These are phyloP conservation scores for Mycena belliarum DNA, from an alignment of 768 basidiomycete genomes.

Conservation along the genomic window DNA sequence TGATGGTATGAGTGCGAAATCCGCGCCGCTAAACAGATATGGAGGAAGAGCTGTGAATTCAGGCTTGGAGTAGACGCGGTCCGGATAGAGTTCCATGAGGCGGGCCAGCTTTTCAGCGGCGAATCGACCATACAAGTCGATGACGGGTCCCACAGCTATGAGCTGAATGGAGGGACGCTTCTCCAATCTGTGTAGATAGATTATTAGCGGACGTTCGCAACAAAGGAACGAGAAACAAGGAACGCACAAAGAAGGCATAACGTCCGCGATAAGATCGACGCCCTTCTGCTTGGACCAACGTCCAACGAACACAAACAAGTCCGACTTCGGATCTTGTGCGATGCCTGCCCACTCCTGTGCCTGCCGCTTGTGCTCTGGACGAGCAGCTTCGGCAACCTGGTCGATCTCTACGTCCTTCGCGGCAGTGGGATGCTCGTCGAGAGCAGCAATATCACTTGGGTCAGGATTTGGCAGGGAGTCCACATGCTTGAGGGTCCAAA, in stretches of 20 bases:
- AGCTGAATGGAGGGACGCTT: constrained; percentile 86
- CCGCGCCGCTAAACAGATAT: constrained; percentile 91
- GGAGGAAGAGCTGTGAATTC: constrained; percentile 95
- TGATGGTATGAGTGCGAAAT: constrained; percentile 94
- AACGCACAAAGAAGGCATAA: constrained; percentile 83
- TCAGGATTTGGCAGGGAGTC: constrained; percentile 95
- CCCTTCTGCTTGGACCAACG: constrained; percentile 99
- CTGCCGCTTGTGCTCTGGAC: constrained; percentile 88
- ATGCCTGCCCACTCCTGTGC: constrained; percentile 96
- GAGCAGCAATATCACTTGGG: constrained; percentile 90
- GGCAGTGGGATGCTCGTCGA: constrained; percentile 76
- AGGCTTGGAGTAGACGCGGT: constrained; percentile 93
- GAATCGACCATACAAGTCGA: constrained; percentile 93
- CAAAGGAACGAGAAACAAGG: not conserved
- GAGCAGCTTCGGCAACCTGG: constrained; percentile 79
- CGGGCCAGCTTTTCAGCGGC: constrained; percentile 92
- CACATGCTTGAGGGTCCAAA: constrained; percentile 95
- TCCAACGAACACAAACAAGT: constrained; percentile 94
- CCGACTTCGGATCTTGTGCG: constrained; percentile 86
- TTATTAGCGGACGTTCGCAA: constrained; percentile 2
- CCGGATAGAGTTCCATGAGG: constrained; percentile 93
- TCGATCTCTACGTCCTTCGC: constrained; percentile 79
- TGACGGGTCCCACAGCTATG: constrained; percentile 90
- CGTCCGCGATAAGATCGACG: constrained; percentile 95
- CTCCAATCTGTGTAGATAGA: constrained; percentile 55